Percentiles rank a stretch among this genome's conserved stretches.
These are phyloP conservation scores for Setaria viridis DNA, from an alignment of 202 grass and related monocot genomes.

Conservation along the genomic window DNA sequence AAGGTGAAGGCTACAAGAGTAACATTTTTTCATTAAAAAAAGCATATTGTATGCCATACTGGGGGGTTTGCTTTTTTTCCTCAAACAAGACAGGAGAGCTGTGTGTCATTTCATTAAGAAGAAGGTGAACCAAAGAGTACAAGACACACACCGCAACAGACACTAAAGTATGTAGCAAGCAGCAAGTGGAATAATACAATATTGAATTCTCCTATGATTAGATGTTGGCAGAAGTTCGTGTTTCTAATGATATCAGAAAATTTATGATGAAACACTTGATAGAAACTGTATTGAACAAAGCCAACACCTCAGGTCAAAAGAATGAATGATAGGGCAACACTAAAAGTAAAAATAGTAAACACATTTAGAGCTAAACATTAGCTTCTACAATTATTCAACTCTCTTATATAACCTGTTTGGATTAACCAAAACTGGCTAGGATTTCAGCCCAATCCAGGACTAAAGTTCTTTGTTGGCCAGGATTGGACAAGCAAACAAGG, in stretches of 20 bases:
- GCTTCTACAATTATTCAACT: background rate
- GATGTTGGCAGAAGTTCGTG: background rate
- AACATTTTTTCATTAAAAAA: background rate
- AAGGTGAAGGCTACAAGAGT: conserved; percentile 9
- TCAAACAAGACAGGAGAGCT: too few species aligned
- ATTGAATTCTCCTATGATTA: background rate
- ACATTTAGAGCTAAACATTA: background rate
- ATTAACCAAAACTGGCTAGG: background rate
- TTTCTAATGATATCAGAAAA: conserved; percentile 1
- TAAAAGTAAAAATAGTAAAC: conserved; percentile 2
- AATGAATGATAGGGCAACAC: conserved; percentile 1
- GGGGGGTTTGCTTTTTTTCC: background rate
- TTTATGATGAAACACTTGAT: background rate
- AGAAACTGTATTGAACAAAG: conserved; percentile 17
- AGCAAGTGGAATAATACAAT: background rate
- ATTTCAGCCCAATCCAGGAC: background rate
- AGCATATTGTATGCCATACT: conserved; percentile 5
- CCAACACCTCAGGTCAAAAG: background rate
- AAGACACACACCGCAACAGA: background rate
- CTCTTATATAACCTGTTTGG: background rate
- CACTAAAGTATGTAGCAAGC: background rate
- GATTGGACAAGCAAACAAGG: background rate
- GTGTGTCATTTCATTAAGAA: too few species aligned
- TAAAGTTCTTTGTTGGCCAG: background rate
- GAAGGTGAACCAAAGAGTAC: too few species aligned